These are phyloP conservation scores for Vanderwaltozyma yarrowii DNA, from an alignment of 805 yeast genomes.

Conservation along the genomic window DNA sequence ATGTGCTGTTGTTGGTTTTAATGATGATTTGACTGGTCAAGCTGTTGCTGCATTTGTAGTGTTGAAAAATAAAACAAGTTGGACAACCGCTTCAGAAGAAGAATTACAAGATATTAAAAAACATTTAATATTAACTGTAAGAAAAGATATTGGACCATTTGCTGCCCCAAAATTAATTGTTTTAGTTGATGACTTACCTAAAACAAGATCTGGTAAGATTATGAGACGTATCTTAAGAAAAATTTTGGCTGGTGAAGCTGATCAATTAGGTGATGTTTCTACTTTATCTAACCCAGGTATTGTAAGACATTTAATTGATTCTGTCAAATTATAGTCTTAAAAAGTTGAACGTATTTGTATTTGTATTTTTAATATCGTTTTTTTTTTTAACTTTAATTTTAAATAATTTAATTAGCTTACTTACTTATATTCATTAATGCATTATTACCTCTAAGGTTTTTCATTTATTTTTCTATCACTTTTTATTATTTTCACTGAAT, in stretches of 20 bases:
- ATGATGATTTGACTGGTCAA: conserved; percentile 78
- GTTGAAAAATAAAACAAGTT: conserved; percentile 41
- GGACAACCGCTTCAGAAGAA: conserved; percentile 27
- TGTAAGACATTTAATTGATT: conserved; percentile 54
- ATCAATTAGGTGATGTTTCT: conserved; percentile 70
- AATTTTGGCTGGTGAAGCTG: conserved; percentile 64
- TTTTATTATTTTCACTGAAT: no score
- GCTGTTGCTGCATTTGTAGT: conserved; percentile 79
- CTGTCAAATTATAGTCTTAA: conserved; percentile 29
- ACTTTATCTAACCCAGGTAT: conserved; percentile 70
- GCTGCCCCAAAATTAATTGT: conserved; percentile 74
- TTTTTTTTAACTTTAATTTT: background rate
- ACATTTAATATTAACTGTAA: conserved; percentile 56
- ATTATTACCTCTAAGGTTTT: no score
- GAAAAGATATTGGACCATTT: conserved; percentile 76
- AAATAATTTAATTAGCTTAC: background rate
- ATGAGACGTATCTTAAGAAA: conserved; percentile 82
- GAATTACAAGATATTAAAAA: conserved; percentile 47
- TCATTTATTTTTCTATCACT: no score
- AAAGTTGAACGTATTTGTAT: background rate
- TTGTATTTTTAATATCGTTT: no score
- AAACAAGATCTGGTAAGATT: conserved; percentile 79
- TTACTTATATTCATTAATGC: no score
- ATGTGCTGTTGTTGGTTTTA: conserved; percentile 75
- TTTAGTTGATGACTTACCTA: conserved; percentile 68